Conservation (phyloP, 345 rosid genomes). For the Zanthoxylum bungeanum region DNA sequence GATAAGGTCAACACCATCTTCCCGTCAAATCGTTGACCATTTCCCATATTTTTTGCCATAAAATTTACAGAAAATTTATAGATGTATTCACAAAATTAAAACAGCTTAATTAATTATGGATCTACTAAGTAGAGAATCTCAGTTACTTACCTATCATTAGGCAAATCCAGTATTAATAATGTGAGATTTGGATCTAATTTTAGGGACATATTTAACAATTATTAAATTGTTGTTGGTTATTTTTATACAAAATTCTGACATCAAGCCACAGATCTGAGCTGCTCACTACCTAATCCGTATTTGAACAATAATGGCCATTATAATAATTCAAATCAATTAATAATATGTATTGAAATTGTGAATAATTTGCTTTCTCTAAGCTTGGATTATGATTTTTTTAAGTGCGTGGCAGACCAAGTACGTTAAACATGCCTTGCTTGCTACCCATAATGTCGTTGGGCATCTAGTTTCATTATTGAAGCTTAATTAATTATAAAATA, state of each 20-base stretch:
- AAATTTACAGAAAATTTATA: neutral
- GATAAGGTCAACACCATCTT: constrained; percentile 1
- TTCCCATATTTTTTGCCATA: neutral
- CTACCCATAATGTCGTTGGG: neutral
- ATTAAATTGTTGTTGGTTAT: neutral
- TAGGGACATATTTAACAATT: neutral
- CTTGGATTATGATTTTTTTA: neutral
- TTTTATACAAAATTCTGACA: neutral
- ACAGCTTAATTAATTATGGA: neutral
- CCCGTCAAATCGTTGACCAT: constrained; percentile 27
- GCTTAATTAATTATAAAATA: neutral
- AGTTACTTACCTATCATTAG: constrained; percentile 13
- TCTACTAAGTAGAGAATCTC: constrained; percentile 12
- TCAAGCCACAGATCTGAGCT: neutral
- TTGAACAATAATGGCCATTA: neutral
- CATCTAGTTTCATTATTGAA: neutral
- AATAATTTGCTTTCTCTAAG: neutral
- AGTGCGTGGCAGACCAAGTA: constrained; percentile 26
- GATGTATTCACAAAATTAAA: neutral
- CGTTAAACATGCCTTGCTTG: constrained; percentile 15
- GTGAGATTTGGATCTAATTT: neutral
- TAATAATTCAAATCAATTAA: neutral
- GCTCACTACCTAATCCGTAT: neutral
- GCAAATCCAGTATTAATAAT: neutral
- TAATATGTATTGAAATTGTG: neutral